Percentiles rank a stretch among this genome's conserved stretches.
Evolutionary conservation across 371 early-diverging fungal species (phyloP).

Genomic region (Mortierella polycephala): DNA sequence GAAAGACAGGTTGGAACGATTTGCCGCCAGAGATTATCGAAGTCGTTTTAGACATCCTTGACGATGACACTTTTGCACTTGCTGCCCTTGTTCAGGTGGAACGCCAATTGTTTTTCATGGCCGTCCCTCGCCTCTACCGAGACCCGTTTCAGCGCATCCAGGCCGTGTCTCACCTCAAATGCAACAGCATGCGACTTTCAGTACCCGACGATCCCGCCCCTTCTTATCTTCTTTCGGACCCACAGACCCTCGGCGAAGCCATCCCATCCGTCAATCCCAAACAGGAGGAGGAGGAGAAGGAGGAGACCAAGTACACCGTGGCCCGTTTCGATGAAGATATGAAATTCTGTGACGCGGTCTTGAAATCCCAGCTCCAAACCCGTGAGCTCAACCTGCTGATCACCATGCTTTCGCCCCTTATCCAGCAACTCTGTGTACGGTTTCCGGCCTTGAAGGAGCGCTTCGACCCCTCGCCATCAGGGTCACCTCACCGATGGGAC

Average conservation of each 20-base stretch:
- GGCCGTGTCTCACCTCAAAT: slow-evolving; percentile 1
- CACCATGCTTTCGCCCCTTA: slow-evolving; percentile 17
- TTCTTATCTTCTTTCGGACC: neutral
- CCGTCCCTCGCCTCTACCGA: slow-evolving; percentile 21
- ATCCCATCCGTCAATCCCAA: neutral
- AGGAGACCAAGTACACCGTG: neutral
- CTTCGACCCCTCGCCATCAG: neutral
- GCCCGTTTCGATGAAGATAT: neutral
- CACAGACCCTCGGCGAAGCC: neutral
- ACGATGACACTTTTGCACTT: slow-evolving; percentile 17
- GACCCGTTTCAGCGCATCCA: slow-evolving; percentile 28
- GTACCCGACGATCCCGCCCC: neutral
- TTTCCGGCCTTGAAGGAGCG: neutral
- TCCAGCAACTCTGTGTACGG: slow-evolving; percentile 13
- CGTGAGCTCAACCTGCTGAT: slow-evolving; percentile 17
- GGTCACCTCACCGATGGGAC: neutral
- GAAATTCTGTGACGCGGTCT: neutral
- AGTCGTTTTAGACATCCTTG: slow-evolving; percentile 14
- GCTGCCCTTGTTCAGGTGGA: slow-evolving; percentile 25
- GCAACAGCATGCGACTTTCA: neutral
- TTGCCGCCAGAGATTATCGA: slow-evolving; percentile 32
- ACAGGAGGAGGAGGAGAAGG: neutral
- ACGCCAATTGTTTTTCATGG: slow-evolving; percentile 31
- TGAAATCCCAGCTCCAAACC: neutral
- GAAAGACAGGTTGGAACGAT: slow-evolving; percentile 15